These are phyloP conservation scores for Hericium coralloides DNA, from an alignment of 768 basidiomycete genomes.

Conservation along the genomic window DNA sequence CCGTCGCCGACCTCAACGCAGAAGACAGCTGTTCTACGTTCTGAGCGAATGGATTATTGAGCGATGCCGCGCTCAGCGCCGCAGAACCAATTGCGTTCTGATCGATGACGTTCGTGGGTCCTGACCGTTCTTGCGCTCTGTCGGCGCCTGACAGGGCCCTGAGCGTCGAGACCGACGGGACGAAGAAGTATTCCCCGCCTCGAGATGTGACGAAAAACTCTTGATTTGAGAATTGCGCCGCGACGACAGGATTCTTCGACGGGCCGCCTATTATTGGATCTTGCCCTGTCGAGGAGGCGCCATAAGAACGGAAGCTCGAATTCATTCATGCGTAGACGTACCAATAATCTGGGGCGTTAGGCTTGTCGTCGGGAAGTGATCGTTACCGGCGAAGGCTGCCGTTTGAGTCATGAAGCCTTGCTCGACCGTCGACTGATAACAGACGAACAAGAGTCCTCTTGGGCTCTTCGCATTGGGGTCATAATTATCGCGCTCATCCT, in stretches of 20 bases:
- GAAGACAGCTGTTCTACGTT: too few species aligned
- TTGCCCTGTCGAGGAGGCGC: background rate
- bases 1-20: too few species aligned
- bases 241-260: background rate
- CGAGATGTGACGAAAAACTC: background rate
- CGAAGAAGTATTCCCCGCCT: conserved; percentile 3
- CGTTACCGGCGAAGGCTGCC: background rate
- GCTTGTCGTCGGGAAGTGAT: background rate
- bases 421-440: conserved; percentile 28
- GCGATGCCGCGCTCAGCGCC: too few species aligned
- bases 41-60: too few species aligned
- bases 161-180: background rate
- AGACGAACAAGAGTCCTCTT: conserved; percentile 23
- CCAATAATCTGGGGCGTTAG: background rate
- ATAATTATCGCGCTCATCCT: background rate
- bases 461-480: background rate
- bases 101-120: too few species aligned
- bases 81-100: too few species aligned
- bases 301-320: background rate
- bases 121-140: too few species aligned
- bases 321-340: too few species aligned
- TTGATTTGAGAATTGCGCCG: background rate
- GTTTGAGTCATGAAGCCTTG: conserved; percentile 29
- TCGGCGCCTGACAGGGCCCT: background rate
- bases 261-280: background rate